Evolutionary conservation across 2,329 filamentous ascomycete genomes (phyloP).

Genomic region (Botryotinia calthae): DNA sequence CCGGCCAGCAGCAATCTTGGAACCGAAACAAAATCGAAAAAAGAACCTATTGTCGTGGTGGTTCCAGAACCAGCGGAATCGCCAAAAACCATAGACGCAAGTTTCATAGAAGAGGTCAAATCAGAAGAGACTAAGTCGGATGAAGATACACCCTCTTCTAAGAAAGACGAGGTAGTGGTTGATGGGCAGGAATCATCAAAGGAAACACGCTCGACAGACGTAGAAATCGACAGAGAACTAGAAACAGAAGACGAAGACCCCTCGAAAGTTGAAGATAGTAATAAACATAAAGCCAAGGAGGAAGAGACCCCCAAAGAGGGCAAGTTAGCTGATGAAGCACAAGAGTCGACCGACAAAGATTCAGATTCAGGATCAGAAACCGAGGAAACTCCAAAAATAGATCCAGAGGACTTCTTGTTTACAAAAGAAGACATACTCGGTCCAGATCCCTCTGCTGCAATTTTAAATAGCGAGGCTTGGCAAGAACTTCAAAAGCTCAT

Average conservation of each 20-base stretch:
- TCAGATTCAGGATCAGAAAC: background rate
- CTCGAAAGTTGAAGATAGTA: background rate
- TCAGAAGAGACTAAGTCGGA: background rate
- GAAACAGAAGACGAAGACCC: background rate
- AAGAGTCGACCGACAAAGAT: background rate
- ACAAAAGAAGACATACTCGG: slow-evolving; percentile 69
- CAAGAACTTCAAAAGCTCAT: slow-evolving; percentile 53
- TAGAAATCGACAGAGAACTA: background rate
- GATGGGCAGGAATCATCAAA: background rate
- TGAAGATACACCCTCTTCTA: background rate
- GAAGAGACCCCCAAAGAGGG: background rate
- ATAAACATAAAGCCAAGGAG: background rate
- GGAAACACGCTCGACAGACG: background rate
- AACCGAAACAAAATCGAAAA: background rate
- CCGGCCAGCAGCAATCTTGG: background rate
- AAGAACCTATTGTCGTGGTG: background rate
- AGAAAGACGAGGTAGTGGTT: too few relatives aligned
- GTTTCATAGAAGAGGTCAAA: background rate
- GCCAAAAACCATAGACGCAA: background rate
- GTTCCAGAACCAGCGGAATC: background rate
- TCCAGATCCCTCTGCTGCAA: slow-evolving; percentile 54
- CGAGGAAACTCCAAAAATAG: background rate
- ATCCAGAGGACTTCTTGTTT: slow-evolving; percentile 41
- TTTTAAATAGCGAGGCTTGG: slow-evolving; percentile 56
- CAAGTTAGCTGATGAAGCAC: background rate